These are phyloP conservation scores for Golovinomyces cichoracearum DNA, from an alignment of 2,329 filamentous ascomycete genomes.

Conservation along the genomic window DNA sequence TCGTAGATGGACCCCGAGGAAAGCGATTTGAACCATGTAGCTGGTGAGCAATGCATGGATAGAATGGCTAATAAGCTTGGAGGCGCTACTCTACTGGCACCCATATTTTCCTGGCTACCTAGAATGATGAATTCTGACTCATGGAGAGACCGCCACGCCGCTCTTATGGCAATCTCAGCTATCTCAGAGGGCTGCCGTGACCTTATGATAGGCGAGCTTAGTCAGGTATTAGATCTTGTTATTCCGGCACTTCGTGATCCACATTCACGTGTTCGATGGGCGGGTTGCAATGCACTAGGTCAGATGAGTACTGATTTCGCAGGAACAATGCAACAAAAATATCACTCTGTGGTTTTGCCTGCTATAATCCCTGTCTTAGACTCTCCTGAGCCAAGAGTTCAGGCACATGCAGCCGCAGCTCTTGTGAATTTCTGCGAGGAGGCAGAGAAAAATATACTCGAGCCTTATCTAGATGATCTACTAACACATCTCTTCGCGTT, in stretches of 20 bases:
- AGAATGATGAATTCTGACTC: constrained; percentile 89
- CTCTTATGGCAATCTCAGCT: constrained; percentile 93
- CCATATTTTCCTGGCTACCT: constrained; percentile 90
- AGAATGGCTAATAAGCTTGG: constrained; percentile 90
- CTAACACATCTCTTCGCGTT: constrained; percentile 66
- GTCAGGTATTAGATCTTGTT: constrained; percentile 85
- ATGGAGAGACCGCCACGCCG: constrained; percentile 88
- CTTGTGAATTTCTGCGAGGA: constrained; percentile 98
- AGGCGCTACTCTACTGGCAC: constrained; percentile 70
- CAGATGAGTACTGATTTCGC: constrained; percentile 99
- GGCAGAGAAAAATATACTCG: constrained; percentile 71
- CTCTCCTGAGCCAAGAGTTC: constrained; percentile 74
- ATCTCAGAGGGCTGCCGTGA: constrained; percentile 95
- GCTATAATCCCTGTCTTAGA: constrained; percentile 82
- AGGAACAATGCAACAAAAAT: constrained; percentile 90
- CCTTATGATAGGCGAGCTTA: constrained; percentile 80
- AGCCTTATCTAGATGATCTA: constrained; percentile 77
- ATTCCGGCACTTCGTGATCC: constrained; percentile 70
- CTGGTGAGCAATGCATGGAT: constrained; percentile 96
- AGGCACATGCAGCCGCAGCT: constrained; percentile 90
- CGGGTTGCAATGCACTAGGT: constrained; percentile 90
- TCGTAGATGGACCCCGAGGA: constrained; percentile 68
- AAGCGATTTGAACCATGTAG: constrained; percentile 90
- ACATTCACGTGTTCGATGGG: constrained; percentile 86
- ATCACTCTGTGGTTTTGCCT: constrained; percentile 63